Conservation (phyloP, 2,329 filamentous ascomycete species). For the Ophiosphaerella herpotricha region DNA sequence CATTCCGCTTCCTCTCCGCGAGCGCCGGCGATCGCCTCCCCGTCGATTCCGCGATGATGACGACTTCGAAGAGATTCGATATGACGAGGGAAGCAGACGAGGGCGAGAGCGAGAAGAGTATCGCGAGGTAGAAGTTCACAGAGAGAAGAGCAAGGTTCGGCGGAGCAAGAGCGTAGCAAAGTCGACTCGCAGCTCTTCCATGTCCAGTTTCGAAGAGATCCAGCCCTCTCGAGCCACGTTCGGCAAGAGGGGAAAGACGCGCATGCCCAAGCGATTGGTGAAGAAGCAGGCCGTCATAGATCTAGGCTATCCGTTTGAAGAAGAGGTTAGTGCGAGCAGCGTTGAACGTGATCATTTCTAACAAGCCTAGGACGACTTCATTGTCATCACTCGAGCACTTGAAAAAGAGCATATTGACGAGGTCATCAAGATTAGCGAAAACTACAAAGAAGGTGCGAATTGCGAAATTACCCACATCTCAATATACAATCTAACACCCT, state of each 20-base stretch:
- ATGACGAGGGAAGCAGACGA: slow-evolving; percentile 30
- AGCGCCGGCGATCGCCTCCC: slow-evolving; percentile 54
- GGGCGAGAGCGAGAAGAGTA: slow-evolving; percentile 49
- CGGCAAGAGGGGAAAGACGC: slow-evolving; percentile 78
- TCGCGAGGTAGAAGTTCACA: slow-evolving; percentile 54
- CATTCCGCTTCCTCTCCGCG: slow-evolving; percentile 64
- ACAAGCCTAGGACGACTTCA: slow-evolving; percentile 68
- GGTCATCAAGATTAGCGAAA: slow-evolving; percentile 79
- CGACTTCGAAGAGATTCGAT: slow-evolving; percentile 63
- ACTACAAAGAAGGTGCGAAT: slow-evolving; percentile 61
- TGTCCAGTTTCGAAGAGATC: slow-evolving; percentile 48
- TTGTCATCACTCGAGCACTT: slow-evolving; percentile 82
- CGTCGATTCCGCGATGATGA: slow-evolving; percentile 70
- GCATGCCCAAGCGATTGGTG: slow-evolving; percentile 80
- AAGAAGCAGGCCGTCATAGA: slow-evolving; percentile 81
- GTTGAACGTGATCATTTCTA: slow-evolving; percentile 28
- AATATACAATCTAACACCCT: background rate
- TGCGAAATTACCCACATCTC: background rate
- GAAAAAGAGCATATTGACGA: slow-evolving; percentile 92
- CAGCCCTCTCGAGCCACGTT: slow-evolving; percentile 38
- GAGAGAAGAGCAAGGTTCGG: slow-evolving; percentile 48
- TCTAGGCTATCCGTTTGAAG: slow-evolving; percentile 81
- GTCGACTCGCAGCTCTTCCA: slow-evolving; percentile 45
- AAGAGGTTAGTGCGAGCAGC: slow-evolving; percentile 66
- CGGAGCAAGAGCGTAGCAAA: slow-evolving; percentile 37